phyloP scores from a whole-genome alignment of 2,329 filamentous ascomycete species.

The Aspergillus melleus region DNA sequence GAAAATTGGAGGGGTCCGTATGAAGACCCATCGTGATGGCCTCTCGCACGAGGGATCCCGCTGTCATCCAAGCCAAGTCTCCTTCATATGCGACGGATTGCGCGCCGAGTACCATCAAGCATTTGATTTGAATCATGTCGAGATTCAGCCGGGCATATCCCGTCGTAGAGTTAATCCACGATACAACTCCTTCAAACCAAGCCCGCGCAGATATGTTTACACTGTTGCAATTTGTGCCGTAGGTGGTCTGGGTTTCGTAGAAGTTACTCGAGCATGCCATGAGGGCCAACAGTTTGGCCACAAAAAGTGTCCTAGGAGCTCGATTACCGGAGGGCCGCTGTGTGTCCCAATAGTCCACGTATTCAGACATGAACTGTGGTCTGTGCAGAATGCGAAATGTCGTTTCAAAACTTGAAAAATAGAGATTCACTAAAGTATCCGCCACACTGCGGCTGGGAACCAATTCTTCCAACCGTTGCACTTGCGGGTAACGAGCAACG shows the following conservation, averaged over 20 bases:
- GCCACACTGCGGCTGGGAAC: background rate
- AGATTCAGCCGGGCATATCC: background rate
- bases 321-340: background rate
- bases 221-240: background rate
- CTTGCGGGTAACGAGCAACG: background rate
- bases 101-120: background rate
- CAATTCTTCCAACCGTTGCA: background rate
- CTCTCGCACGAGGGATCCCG: constrained; percentile 1
- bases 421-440: background rate
- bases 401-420: background rate
- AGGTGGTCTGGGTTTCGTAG: background rate
- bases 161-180: background rate
- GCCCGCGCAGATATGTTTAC: background rate
- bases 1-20: background rate
- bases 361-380: background rate
- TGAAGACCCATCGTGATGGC: constrained; percentile 1
- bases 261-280: background rate
- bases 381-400: background rate
- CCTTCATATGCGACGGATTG: background rate
- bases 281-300: background rate
- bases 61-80: background rate
- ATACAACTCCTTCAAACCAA: background rate
- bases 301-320: background rate
- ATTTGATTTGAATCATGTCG: background rate
- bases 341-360: background rate